Percentiles rank a stretch among this genome's conserved stretches.
Conservation (phyloP, 1,139 yeast species). For the Debaryomyces subglobosus region DNA sequence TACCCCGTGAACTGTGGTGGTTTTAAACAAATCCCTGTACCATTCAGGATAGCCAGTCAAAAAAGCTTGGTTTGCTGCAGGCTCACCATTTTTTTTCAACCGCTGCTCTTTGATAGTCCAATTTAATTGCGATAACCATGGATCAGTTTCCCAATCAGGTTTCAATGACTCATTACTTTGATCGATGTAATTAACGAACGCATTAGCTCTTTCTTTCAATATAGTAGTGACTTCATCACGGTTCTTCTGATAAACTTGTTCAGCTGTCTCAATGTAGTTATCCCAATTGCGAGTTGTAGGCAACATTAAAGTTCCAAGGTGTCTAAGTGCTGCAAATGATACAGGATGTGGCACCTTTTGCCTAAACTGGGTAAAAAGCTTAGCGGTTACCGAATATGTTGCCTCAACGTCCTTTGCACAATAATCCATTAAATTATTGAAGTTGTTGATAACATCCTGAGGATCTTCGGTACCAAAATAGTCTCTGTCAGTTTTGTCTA, state of each 20-base stretch:
- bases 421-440: constrained; percentile 67
- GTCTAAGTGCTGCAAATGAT: constrained; percentile 84
- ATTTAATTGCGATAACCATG: constrained; percentile 88
- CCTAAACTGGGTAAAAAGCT: constrained; percentile 70
- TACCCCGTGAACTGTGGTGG: constrained; percentile 32
- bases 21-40: constrained; percentile 75
- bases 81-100: constrained; percentile 72
- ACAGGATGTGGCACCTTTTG: constrained; percentile 89
- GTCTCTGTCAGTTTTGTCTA: constrained; percentile 71
- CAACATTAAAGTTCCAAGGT: constrained; percentile 73
- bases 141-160: constrained; percentile 55
- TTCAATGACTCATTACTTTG: constrained; percentile 29
- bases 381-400: constrained; percentile 70
- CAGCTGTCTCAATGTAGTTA: constrained; percentile 69
- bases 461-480: constrained; percentile 61
- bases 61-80: constrained; percentile 73
- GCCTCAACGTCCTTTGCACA: constrained; percentile 85
- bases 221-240: constrained; percentile 59
- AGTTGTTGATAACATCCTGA: constrained; percentile 55
- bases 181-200: constrained; percentile 47
- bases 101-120: constrained; percentile 73
- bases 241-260: constrained; percentile 62
- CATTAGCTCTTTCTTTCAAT: constrained; percentile 61
- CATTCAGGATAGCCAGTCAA: constrained; percentile 93
- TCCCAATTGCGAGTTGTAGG: constrained; percentile 84